These are phyloP conservation scores for Pascua sp. DNA, from an alignment of 1,284 basidiomycete genomes.

Conservation along the genomic window DNA sequence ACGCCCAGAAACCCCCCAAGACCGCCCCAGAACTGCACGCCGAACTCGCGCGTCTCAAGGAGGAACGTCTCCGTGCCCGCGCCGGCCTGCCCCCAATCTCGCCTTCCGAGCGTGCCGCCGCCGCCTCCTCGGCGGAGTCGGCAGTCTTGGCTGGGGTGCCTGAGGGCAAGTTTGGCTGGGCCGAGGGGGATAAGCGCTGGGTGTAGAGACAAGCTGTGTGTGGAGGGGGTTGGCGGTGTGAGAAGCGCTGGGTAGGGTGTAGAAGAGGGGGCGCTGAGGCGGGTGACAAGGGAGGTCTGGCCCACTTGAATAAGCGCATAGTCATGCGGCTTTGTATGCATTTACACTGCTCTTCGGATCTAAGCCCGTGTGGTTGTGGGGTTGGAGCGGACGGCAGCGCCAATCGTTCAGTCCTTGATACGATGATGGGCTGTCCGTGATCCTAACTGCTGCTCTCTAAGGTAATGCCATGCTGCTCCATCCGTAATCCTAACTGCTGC, in stretches of 20 bases:
- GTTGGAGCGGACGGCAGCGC: no score
- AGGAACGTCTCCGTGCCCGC: slow-evolving; percentile 22
- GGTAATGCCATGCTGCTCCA: no score
- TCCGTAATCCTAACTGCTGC: no score
- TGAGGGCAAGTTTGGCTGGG: slow-evolving; percentile 14
- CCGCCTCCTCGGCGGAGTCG: not conserved
- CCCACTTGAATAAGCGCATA: no score
- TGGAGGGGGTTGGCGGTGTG: no score
- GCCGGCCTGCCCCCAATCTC: not conserved
- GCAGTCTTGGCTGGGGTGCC: slow-evolving; percentile 2
- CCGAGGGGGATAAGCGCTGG: slow-evolving; percentile 19
- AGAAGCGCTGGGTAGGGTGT: no score
- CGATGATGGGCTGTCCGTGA: no score
- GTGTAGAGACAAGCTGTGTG: slow-evolving; percentile 1
- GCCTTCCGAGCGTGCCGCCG: not conserved
- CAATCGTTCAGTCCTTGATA: not conserved
- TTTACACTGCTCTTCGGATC: slow-evolving; percentile 12
- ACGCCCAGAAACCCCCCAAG: slow-evolving; percentile 33
- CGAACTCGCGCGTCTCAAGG: slow-evolving; percentile 34
- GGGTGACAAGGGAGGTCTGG: no score
- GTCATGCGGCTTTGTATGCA: slow-evolving; percentile 10
- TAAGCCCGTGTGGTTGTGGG: no score
- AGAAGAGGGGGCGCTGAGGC: no score
- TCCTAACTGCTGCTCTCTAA: no score
- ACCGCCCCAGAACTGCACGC: slow-evolving; percentile 30